Conservation (phyloP, 2,329 filamentous ascomycete species). For the Curvularia sp. region DNA sequence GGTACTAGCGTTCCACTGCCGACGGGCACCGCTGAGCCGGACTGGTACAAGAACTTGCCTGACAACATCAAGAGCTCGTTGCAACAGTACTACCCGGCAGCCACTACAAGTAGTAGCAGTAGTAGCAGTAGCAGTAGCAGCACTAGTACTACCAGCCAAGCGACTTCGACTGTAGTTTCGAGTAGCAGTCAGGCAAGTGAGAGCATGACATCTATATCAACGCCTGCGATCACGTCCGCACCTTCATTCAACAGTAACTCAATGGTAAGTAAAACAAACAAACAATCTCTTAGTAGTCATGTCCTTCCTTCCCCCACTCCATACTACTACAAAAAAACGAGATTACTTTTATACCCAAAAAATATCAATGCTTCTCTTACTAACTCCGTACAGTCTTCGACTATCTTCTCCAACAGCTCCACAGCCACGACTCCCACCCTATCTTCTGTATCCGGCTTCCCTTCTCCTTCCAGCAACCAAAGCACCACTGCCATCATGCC, state of each 20-base stretch:
- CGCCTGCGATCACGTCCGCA: background rate
- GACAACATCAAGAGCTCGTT: slow-evolving; percentile 22
- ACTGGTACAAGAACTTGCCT: slow-evolving; percentile 27
- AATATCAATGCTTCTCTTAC: background rate
- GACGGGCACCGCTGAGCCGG: slow-evolving; percentile 14
- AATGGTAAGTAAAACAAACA: background rate
- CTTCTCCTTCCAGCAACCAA: background rate
- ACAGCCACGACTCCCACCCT: background rate
- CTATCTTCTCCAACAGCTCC: background rate
- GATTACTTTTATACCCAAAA: background rate
- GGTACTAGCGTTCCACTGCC: slow-evolving; percentile 11
- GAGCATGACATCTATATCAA: background rate
- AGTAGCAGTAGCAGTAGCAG: background rate
- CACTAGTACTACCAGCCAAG: background rate
- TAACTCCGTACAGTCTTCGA: background rate
- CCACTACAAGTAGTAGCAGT: background rate
- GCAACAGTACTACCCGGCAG: slow-evolving; percentile 20
- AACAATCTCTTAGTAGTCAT: background rate
- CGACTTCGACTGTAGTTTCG: background rate
- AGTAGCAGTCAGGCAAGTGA: background rate
- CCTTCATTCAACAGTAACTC: background rate
- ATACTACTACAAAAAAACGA: background rate
- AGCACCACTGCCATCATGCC: background rate
- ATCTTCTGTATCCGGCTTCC: background rate
- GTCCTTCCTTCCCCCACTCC: background rate